Percentiles rank a stretch among this genome's conserved stretches.
Evolutionary conservation across 2,329 filamentous ascomycete species (phyloP).

Genomic region (Emmonsiellopsis sp.): DNA sequence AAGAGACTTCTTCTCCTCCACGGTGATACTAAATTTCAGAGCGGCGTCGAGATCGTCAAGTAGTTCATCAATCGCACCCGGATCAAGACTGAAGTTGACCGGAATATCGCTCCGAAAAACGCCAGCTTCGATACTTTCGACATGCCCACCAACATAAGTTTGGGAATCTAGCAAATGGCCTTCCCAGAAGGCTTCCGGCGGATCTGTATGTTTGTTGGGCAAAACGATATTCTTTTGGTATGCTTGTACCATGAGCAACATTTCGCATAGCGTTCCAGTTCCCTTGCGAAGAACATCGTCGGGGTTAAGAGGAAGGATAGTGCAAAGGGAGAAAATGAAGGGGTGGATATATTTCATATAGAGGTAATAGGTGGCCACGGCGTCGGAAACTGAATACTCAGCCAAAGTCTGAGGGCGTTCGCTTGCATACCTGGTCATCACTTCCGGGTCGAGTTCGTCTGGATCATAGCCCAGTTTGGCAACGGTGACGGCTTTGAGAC

Average conservation of each 20-base stretch:
- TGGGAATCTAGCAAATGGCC: constrained; percentile 93
- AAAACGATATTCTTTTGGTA: constrained; percentile 86
- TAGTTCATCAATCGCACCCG: constrained; percentile 80
- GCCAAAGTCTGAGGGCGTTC: constrained; percentile 90
- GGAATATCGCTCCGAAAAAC: constrained; percentile 95
- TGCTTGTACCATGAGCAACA: constrained; percentile 98
- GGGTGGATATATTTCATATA: constrained; percentile 99
- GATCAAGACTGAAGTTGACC: constrained; percentile 85
- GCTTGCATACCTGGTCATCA: constrained; percentile 84
- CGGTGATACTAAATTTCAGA: constrained; percentile 73
- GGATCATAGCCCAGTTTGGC: constrained; percentile 97
- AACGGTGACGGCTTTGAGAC: constrained; percentile 93
- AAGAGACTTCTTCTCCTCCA: constrained; percentile 74
- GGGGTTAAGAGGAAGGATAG: constrained; percentile 83
- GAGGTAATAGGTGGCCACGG: constrained; percentile 94
- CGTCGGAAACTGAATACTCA: constrained; percentile 98
- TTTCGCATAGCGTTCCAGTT: constrained; percentile 97
- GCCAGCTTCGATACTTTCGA: constrained; percentile 97
- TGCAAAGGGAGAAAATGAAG: constrained; percentile 97
- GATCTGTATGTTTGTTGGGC: constrained; percentile 89
- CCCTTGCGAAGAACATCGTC: constrained; percentile 92
- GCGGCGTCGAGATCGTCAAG: constrained; percentile 78
- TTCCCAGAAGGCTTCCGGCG: constrained; percentile 91
- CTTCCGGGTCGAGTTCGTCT: constrained; percentile 90
- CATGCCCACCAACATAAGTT: constrained; percentile 95